phyloP scores from a whole-genome alignment of 495 filamentous ascomycete genomes.

The Parathielavia appendiculata region DNA sequence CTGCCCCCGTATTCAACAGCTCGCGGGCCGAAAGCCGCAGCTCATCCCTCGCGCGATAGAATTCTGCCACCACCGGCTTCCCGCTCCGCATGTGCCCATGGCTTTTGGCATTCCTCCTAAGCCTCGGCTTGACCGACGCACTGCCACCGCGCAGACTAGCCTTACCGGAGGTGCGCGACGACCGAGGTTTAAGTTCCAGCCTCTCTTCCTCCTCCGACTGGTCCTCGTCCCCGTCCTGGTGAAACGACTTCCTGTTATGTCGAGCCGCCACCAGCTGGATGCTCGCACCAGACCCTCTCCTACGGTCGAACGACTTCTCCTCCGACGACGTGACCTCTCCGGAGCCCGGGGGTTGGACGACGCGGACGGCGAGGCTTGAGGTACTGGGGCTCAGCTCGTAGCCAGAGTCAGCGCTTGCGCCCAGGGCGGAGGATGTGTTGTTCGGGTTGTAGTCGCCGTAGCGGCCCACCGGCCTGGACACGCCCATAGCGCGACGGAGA shows the following conservation, averaged over 20 bases:
- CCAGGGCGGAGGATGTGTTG: background rate
- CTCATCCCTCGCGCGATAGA: background rate
- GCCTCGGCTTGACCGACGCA: slow-evolving; percentile 13
- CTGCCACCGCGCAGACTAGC: background rate
- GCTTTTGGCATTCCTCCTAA: slow-evolving; percentile 30
- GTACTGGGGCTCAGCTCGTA: background rate
- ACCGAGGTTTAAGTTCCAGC: slow-evolving; percentile 32
- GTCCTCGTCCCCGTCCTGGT: slow-evolving; percentile 20
- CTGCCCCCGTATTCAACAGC: background rate
- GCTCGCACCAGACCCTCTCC: slow-evolving; percentile 28
- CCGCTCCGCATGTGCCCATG: slow-evolving; percentile 21
- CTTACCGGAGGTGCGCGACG: slow-evolving; percentile 5
- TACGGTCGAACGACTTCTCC: slow-evolving; percentile 12
- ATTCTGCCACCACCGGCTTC: slow-evolving; percentile 19
- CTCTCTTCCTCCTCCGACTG: slow-evolving; percentile 41
- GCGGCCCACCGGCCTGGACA: slow-evolving; percentile 12
- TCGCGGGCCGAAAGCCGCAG: background rate
- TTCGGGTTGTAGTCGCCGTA: background rate
- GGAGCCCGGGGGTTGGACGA: slow-evolving; percentile 12
- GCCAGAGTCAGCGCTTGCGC: background rate
- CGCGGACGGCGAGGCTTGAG: background rate
- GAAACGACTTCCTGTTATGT: slow-evolving; percentile 15
- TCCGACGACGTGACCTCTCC: slow-evolving; percentile 11
- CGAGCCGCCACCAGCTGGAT: slow-evolving; percentile 28
- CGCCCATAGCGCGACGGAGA: slow-evolving; percentile 44